Conservation (phyloP, 192 early-diverging fungal genomes). For the Mortierella hygrophila region DNA sequence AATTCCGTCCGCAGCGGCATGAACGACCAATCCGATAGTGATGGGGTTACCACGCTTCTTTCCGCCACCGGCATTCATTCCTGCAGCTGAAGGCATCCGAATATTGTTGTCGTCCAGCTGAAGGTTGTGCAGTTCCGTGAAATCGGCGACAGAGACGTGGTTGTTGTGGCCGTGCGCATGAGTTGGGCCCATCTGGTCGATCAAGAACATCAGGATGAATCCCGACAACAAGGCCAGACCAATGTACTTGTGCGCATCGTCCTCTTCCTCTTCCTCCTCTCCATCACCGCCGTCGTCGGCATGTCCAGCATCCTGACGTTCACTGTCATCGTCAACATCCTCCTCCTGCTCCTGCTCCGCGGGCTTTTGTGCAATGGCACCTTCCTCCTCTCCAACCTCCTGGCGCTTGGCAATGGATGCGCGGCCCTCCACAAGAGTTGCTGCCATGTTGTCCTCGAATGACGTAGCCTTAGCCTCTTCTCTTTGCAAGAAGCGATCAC, state of each 20-base stretch:
- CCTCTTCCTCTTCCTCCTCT: slow-evolving; percentile 26
- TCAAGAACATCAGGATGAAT: slow-evolving; percentile 91
- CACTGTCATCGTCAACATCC: background rate
- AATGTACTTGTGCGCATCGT: slow-evolving; percentile 71
- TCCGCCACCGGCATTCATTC: slow-evolving; percentile 52
- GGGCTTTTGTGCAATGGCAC: background rate
- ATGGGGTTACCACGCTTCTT: slow-evolving; percentile 65
- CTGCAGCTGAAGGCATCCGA: slow-evolving; percentile 49
- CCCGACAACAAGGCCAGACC: slow-evolving; percentile 85
- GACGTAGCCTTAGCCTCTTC: background rate
- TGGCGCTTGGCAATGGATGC: slow-evolving; percentile 30
- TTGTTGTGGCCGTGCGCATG: slow-evolving; percentile 56
- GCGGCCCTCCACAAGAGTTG: slow-evolving; percentile 6
- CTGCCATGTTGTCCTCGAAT: slow-evolving; percentile 41
- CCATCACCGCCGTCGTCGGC: background rate
- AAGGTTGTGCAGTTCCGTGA: slow-evolving; percentile 39
- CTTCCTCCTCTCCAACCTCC: slow-evolving; percentile 2
- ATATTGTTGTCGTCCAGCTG: slow-evolving; percentile 48
- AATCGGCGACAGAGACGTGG: slow-evolving; percentile 39
- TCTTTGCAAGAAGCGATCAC: slow-evolving; percentile 22
- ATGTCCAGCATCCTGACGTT: slow-evolving; percentile 16
- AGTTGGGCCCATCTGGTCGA: slow-evolving; percentile 77
- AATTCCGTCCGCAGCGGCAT: slow-evolving; percentile 95
- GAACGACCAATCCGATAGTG: slow-evolving; percentile 95
- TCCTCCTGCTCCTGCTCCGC: background rate